Evolutionary conservation across 768 basidiomycete genomes (phyloP), one percentile per base, ranked within the genome.

Genomic region (Auriscalpium orientale): DNA sequence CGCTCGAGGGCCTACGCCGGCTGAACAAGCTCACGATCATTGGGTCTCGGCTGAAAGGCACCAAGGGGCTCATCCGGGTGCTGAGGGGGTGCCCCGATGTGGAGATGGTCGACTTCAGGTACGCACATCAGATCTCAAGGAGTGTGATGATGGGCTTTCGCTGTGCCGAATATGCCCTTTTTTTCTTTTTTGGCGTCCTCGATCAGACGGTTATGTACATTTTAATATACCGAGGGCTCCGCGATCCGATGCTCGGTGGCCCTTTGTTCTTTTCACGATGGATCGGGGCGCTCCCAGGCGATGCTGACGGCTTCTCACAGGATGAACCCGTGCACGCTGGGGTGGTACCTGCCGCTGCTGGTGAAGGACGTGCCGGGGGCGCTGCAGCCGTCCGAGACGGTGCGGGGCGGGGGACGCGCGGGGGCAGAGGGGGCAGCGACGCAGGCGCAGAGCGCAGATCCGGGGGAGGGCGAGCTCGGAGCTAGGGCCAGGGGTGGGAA

Each of bases 321-420:
- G 71, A 97, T 98, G 93, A 99, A 99, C 67, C 95, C 97, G 53
- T 92, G 89, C 62, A 98, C 95, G 18, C 83, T 98, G 11, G 91
- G 91, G 7, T 95, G 92, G 88, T 98, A 99, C 70, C 78, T 97
- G 36, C 93, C 97, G 21, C 72, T 98, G 56, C 77, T 94, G 51
- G 83, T 89, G 56, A 76, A 79, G 62, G 83, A 85, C 63, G 74
- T 80, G 52, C 81, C 81, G 62, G 85, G 83, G 10, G 86, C 81
- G 56, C 68, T 85, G 64, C 83, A 85, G 64, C 83, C 85, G 35
- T 82, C 80, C 20, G 82, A 80, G 58, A 57, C 59, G 21, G 48
- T 46, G 49, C 20, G 46, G 15, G 33, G 45, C 37, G 45, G 4
- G 62, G 61, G 58, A 61, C 57, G 46, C 52, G 60, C 28, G 43